Evolutionary conservation across 2,329 filamentous ascomycete species (phyloP), one percentile per base, ranked within the genome.

Genomic region (Juglanconis oblonga): DNA sequence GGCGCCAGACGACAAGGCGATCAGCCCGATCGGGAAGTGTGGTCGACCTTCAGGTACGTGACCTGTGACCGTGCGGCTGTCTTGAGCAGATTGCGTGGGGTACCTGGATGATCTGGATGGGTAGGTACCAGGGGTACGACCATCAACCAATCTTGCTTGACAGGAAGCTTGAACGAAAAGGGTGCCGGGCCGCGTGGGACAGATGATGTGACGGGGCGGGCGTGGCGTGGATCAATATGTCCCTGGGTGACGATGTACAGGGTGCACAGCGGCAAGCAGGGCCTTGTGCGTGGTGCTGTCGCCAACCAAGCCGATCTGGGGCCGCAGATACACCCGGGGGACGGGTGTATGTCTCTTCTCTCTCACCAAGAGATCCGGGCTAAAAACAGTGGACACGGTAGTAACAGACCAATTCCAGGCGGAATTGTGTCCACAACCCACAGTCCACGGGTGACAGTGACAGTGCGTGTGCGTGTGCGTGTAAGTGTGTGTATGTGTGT

Each of bases 131-230:
- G 62, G 58, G 62, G 59, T 63, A 56, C 55, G 32, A 63, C 61
- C 52, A 58, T 52, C 35, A 35, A 47, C 32, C 58, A 61, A 44
- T 57, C 49, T 40, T 49, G 32, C 50, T 42, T 38, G 49, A 60
- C 57, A 42, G 48, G 42, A 51, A 52, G 47, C 45, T 59, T 62
- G 52, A 57, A 59, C 55, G 44, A 57, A 58, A 59, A 44, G 44
- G 57, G 57, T 62, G 57, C 60, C 57, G 57, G 57, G 53, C 60
- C 60, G 60, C 57, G 57, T 56, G 57, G 49, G 57, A 62, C 57
- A 55, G 57, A 55, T 52, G 57, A 62, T 62, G 49, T 62, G 60
- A 59, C 57, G 51, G 57, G 57, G 45, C 60, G 54, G n/a, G n/a
- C n/a, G n/a, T n/a, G 24, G 57, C 60, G 57, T 55, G 60, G 47